Conservation (phyloP, 2,329 filamentous ascomycete genomes). For the Beauveria rudraprayagi region DNA sequence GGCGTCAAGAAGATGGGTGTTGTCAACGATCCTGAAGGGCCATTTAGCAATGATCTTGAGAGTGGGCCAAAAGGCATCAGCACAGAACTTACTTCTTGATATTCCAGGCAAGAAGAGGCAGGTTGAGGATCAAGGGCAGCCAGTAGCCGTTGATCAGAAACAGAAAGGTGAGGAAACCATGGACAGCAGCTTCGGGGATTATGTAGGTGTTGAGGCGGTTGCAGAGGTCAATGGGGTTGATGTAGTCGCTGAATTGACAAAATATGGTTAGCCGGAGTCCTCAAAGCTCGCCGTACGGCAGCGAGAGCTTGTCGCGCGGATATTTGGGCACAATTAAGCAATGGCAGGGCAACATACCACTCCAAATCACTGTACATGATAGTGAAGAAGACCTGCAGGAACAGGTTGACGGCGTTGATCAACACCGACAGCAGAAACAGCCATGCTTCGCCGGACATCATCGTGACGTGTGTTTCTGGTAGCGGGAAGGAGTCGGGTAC, state of each 20-base stretch:
- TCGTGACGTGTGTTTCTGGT: constrained; percentile 17
- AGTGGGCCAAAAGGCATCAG: not conserved
- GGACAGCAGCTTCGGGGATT: constrained; percentile 94
- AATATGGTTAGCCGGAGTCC: constrained; percentile 4
- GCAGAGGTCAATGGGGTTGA: constrained; percentile 99
- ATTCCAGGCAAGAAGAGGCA: constrained; percentile 89
- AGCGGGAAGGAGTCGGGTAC: not conserved
- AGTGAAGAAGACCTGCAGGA: constrained; percentile 99
- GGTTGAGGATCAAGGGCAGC: constrained; percentile 83
- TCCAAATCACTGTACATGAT: constrained; percentile 99
- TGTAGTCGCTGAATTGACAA: constrained; percentile 69
- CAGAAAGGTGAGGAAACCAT: constrained; percentile 88
- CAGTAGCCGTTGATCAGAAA: constrained; percentile 99
- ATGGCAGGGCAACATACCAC: constrained; percentile 58
- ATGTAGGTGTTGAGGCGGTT: constrained; percentile 99
- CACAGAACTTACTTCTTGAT: constrained; percentile 77
- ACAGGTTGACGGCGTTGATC: constrained; percentile 99
- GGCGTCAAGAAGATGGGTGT: constrained; percentile 92
- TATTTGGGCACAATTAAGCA: not conserved
- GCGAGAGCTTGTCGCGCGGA: not conserved
- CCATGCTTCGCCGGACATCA: constrained; percentile 97
- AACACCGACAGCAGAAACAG: constrained; percentile 95
- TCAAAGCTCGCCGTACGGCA: not conserved
- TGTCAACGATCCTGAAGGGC: constrained; percentile 74
- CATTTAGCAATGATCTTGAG: constrained; percentile 16